Percentiles rank a stretch among this genome's conserved stretches.
These are phyloP conservation scores for Sporothrix brunneoviolacea DNA, from an alignment of 2,329 filamentous ascomycete species.

Conservation along the genomic window DNA sequence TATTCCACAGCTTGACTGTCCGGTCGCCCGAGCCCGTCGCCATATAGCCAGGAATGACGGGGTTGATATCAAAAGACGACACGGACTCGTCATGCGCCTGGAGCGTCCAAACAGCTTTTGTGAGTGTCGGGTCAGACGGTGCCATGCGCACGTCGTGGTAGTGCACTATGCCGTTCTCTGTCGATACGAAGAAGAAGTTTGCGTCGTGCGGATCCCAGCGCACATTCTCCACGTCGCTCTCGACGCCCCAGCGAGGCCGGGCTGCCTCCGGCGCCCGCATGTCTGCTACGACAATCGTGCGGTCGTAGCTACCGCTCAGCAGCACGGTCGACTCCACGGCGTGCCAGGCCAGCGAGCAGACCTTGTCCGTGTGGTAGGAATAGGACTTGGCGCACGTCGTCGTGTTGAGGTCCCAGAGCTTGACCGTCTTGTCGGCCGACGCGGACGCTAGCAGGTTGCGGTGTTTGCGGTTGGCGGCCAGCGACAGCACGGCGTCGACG, in stretches of 20 bases:
- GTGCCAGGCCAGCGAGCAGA: constrained; percentile 94
- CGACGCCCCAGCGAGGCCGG: constrained; percentile 81
- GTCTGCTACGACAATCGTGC: constrained; percentile 87
- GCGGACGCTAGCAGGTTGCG: constrained; percentile 90
- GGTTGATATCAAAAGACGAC: constrained; percentile 89
- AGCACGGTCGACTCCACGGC: constrained; percentile 78
- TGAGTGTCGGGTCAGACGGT: constrained; percentile 63
- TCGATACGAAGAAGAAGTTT: constrained; percentile 93
- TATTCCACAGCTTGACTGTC: constrained; percentile 95
- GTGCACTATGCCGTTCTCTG: constrained; percentile 85
- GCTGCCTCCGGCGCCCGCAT: constrained; percentile 88
- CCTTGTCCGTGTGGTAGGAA: constrained; percentile 92
- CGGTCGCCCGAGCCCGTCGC: constrained; percentile 91
- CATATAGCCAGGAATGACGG: constrained; percentile 82
- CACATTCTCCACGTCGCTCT: constrained; percentile 89
- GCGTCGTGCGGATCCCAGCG: constrained; percentile 88
- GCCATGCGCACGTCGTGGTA: constrained; percentile 81
- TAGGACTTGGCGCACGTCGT: constrained; percentile 93
- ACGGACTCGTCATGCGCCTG: constrained; percentile 93
- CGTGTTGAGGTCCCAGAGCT: constrained; percentile 94
- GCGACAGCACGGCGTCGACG: constrained; percentile 84
- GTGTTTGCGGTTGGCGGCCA: constrained; percentile 88
- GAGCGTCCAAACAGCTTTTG: constrained; percentile 86
- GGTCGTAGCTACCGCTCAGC: constrained; percentile 89
- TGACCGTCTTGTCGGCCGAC: constrained; percentile 94